Evolutionary conservation across 2,329 filamentous ascomycete genomes (phyloP).

Genomic region (Penicillium nordicum): DNA sequence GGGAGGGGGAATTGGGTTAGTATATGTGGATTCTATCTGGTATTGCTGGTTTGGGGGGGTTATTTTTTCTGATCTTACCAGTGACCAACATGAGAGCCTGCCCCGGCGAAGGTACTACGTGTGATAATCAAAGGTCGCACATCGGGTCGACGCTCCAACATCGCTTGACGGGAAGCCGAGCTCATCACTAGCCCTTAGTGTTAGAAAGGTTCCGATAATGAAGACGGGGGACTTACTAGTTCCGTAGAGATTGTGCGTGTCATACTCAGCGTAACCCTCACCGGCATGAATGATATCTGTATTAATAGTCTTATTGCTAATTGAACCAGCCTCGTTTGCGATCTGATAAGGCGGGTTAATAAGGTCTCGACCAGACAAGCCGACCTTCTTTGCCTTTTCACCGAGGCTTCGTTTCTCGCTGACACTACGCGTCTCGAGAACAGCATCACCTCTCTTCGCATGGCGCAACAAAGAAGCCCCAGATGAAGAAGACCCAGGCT

Average conservation of each 20-base stretch:
- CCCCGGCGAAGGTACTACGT: slow-evolving; percentile 70
- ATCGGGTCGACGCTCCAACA: slow-evolving; percentile 62
- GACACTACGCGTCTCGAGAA: neutral
- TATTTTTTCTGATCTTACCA: slow-evolving; percentile 36
- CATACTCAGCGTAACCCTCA: slow-evolving; percentile 66
- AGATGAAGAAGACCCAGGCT: slow-evolving; percentile 46
- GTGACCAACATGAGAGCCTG: slow-evolving; percentile 58
- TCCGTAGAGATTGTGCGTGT: slow-evolving; percentile 75
- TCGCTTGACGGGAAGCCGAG: slow-evolving; percentile 59
- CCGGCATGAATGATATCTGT: slow-evolving; percentile 63
- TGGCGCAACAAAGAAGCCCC: neutral
- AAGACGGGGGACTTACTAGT: slow-evolving; percentile 43
- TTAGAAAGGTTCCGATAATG: neutral
- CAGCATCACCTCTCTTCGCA: neutral
- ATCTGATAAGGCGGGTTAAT: slow-evolving; percentile 64
- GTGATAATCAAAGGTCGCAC: slow-evolving; percentile 70
- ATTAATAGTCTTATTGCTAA: slow-evolving; percentile 58
- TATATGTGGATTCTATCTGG: slow-evolving; percentile 21
- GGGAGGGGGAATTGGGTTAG: neutral
- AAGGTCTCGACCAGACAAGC: slow-evolving; percentile 61
- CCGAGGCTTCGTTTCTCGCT: neutral
- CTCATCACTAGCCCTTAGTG: slow-evolving; percentile 60
- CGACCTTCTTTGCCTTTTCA: slow-evolving; percentile 46
- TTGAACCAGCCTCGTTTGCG: slow-evolving; percentile 56
- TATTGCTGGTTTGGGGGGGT: slow-evolving; percentile 26